Base-by-base conservation (phyloP, 2,329 filamentous ascomycete genomes). In the Aspergillus sojae region DNA sequence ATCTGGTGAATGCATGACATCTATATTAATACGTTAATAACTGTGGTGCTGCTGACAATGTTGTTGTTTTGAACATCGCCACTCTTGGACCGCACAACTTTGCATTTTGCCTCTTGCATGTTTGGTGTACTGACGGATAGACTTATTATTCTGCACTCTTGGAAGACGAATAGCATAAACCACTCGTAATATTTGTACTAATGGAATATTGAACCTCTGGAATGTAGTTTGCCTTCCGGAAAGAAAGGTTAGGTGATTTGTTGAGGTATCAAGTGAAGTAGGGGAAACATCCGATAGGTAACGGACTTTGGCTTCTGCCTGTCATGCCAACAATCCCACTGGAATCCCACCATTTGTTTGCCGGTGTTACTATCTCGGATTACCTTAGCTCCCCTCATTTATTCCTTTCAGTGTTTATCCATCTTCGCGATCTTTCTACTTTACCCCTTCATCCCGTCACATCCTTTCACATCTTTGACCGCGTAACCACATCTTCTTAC, bases 11-110 rank as follows among this genome's bases (percentile, higher is more conserved):
- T 21, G 53, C 21, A 26, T 58, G 48, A 45, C 7, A 12, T 41
- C 50, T 48, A 57, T 55, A 19, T 48, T 62, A 34, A 57, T 43
- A 9, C 55, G 52, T 58, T 61, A 7, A 41, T 59, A 32, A 16
- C n/a, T 55, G 32, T 55, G 21, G 16, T 52, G 28, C 28, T 58
- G 48, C 26, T 19, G 57, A 23, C 28, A 26, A 7, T 58, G 43
- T 48, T 34, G 28, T 50, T 58, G 43, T 39, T 52, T 58, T 46
- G 56, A 9, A 58, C 30, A 30, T 57, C 30, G 43, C 43, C 34
- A 58, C 57, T 58, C 56, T 45, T 16, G 26, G 46, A 10, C 14
- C 16, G 5, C 48, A 52, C 7, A 19, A 28, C 46, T 46, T 30
- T 10, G 43, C 43, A 34, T 34, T 28, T 48, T 43, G 41, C 6